Base-by-base conservation (phyloP, 257 asterid species). In the Ocimum tenuiflorum region DNA sequence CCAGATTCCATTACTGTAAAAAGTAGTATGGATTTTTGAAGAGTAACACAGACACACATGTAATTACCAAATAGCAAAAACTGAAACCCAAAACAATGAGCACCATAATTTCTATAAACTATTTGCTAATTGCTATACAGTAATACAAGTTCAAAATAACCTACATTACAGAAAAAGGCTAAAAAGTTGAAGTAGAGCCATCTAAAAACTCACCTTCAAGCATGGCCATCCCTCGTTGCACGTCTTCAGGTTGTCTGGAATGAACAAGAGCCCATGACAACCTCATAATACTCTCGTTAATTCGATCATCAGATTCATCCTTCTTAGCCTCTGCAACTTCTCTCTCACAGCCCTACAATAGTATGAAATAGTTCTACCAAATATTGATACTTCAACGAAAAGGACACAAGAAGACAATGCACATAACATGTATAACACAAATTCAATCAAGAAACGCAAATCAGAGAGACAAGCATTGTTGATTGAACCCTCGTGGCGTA, bases 191-290 rank as follows among this genome's bases (percentile, higher is more conserved):
- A 56, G 19, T 4, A 6, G 39, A 48, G 4, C 17, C 14, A 19
- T 42, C 52, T 12, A n/a, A 9, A 39, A 15, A 54, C 55, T 72
- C 57, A 86, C 95, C 89, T 84, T 89, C 88, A 59, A 89, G 88
- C 95, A 87, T 87, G 73, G 84, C 83, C 15, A 82, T 80, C 74
- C 95, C 97, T 42, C 95, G 84, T 54, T 82, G 88, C 76, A 82
- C 78, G 56, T 89, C 89, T 56, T 80, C 91, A 31, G 83, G 84
- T 65, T 73, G 72, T 60, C 70, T 81, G 38, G 94, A 85, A 79
- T 89, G 96, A 60, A 82, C 88, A 63, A 89, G 88, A 58, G 91
- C 94, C 97, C 97, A 89, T 14, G 94, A 87, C 71, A 89, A 69
- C 17, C 95, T 79, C 97, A 87, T 80, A 20, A 87, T 80, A 62